phyloP scores from a whole-genome alignment of 768 basidiomycete genomes.

The Serendipita indica region DNA sequence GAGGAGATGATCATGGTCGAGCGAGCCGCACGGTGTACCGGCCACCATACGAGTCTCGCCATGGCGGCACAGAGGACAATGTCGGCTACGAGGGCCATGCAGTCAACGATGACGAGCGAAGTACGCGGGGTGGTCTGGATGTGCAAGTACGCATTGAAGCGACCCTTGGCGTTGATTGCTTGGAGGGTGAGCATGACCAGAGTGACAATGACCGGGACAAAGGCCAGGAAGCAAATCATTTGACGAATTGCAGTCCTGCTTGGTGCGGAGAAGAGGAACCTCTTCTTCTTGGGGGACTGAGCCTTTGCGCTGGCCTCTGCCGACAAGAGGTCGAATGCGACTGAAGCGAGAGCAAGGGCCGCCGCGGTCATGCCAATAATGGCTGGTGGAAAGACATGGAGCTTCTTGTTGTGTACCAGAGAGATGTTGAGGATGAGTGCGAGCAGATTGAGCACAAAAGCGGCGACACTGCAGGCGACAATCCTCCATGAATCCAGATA shows the following conservation, averaged over 20 bases:
- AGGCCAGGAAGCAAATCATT: constrained; percentile 6
- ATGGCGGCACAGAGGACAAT: constrained; percentile 4
- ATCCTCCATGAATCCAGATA: constrained; percentile 5
- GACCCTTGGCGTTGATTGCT: neutral
- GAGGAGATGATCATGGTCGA: constrained; percentile 5
- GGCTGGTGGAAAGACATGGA: constrained; percentile 2
- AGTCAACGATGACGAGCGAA: constrained; percentile 4
- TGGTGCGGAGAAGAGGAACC: neutral
- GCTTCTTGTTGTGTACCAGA: neutral
- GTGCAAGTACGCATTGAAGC: neutral
- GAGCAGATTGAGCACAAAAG: neutral
- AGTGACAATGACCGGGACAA: constrained; percentile 9
- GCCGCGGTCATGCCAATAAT: constrained; percentile 9
- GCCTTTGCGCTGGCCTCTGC: neutral
- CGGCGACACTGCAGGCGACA: neutral
- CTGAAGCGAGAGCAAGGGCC: neutral
- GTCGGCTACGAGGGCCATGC: neutral
- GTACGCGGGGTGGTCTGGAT: neutral
- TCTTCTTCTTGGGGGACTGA: neutral
- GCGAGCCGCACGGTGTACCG: constrained; percentile 7
- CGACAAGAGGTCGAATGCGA: neutral
- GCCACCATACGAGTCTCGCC: constrained; percentile 10
- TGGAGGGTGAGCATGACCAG: neutral
- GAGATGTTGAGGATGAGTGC: constrained; percentile 1
- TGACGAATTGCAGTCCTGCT: constrained; percentile 6